Evolutionary conservation across 371 early-diverging fungal species (phyloP).

Genomic region (Mortierella sp.): DNA sequence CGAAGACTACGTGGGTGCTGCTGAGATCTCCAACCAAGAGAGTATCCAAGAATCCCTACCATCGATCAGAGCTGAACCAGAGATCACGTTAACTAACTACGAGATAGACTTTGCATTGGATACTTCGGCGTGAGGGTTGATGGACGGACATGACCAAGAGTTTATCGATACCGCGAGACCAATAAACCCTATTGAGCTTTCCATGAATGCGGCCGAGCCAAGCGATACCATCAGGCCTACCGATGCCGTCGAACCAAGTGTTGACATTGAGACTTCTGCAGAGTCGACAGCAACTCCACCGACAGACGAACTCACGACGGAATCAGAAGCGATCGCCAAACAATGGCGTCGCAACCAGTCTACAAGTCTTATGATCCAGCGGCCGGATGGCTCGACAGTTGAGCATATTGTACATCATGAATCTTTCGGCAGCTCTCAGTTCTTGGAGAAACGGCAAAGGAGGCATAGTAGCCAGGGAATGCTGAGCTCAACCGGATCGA

Average conservation of each 20-base stretch:
- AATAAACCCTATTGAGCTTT: not conserved
- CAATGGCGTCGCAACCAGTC: conserved; percentile 36
- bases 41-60: not conserved
- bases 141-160: not conserved
- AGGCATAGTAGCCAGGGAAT: conserved; percentile 2
- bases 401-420: conserved; percentile 19
- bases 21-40: not conserved
- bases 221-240: not conserved
- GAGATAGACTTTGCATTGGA: conserved; percentile 2
- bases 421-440: conserved; percentile 6
- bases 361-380: conserved; percentile 9
- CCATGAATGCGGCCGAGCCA: not conserved
- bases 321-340: conserved; percentile 26
- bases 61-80: not conserved
- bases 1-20: not conserved
- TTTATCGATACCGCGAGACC: not conserved
- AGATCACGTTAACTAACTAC: not conserved
- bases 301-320: not conserved
- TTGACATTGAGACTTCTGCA: not conserved
- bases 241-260: not conserved
- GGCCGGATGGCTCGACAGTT: conserved; percentile 13
- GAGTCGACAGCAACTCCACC: not conserved
- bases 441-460: conserved; percentile 9
- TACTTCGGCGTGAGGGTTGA: not conserved
- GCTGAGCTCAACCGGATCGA: conserved; percentile 1